Conservation (phyloP, 352 stramenopile genomes). For the Aphanomyces stellatus region DNA sequence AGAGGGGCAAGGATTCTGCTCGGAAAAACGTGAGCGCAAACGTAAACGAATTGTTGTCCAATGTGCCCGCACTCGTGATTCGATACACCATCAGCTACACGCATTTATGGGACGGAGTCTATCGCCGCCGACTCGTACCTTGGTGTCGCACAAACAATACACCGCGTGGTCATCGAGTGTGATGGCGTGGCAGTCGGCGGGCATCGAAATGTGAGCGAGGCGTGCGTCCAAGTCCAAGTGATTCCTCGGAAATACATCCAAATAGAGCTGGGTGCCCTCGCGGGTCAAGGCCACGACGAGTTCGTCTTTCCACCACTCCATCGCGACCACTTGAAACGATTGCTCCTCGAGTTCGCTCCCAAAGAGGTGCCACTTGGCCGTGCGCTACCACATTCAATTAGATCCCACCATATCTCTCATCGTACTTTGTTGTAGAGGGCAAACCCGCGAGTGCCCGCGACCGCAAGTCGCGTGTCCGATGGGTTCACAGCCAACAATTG, state of each 20-base stretch:
- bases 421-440: slow-evolving; percentile 48
- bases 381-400: slow-evolving; percentile 16
- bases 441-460: slow-evolving; percentile 65
- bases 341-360: slow-evolving; percentile 80
- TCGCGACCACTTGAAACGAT: slow-evolving; percentile 51
- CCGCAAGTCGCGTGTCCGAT: slow-evolving; percentile 49
- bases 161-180: slow-evolving; percentile 22
- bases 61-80: not conserved
- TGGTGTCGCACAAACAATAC: slow-evolving; percentile 41
- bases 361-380: slow-evolving; percentile 74
- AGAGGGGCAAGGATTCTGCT: slow-evolving; percentile 1
- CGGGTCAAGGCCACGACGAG: slow-evolving; percentile 45
- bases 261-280: slow-evolving; percentile 49
- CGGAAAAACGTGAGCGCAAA: not conserved
- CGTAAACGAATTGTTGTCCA: not conserved
- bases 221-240: slow-evolving; percentile 54
- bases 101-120: not conserved
- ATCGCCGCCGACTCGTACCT: slow-evolving; percentile 17
- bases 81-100: slow-evolving; percentile 32
- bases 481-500: slow-evolving; percentile 44
- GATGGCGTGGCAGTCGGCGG: not conserved
- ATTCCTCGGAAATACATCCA: slow-evolving; percentile 65
- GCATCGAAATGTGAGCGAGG: not conserved
- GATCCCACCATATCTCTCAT: not conserved
- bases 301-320: slow-evolving; percentile 62